phyloP scores from a whole-genome alignment of 768 basidiomycete species.

The Calocera viscosa region DNA sequence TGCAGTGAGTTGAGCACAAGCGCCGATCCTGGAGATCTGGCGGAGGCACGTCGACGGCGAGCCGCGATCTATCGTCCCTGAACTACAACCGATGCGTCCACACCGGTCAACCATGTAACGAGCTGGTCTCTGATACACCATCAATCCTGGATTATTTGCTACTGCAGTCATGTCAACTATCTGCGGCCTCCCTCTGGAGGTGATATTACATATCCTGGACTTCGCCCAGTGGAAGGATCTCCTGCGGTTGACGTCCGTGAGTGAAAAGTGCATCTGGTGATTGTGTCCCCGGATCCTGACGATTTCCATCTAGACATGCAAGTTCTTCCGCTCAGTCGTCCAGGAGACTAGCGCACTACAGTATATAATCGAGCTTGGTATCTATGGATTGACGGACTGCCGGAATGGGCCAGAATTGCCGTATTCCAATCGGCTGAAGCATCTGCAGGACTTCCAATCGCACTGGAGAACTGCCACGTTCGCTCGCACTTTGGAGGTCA shows the following conservation, averaged over 20 bases:
- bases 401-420: background rate
- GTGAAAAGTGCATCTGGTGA: background rate
- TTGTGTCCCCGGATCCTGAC: background rate
- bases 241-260: background rate
- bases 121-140: background rate
- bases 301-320: background rate
- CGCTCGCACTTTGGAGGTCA: background rate
- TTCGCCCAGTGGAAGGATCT: background rate
- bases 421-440: background rate
- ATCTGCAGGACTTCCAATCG: background rate
- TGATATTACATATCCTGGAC: background rate
- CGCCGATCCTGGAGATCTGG: no score
- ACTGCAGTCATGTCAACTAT: background rate
- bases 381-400: background rate
- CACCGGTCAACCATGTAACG: background rate
- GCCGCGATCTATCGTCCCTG: no score
- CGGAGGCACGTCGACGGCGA: no score
- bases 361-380: background rate
- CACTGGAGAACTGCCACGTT: background rate
- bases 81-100: no score
- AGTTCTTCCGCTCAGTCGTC: background rate
- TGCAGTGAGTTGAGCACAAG: no score
- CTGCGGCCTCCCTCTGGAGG: background rate
- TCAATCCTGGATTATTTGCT: background rate
- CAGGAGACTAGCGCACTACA: background rate